Base-by-base conservation (phyloP, 805 yeast species). In the Ogataea salicorniae region DNA sequence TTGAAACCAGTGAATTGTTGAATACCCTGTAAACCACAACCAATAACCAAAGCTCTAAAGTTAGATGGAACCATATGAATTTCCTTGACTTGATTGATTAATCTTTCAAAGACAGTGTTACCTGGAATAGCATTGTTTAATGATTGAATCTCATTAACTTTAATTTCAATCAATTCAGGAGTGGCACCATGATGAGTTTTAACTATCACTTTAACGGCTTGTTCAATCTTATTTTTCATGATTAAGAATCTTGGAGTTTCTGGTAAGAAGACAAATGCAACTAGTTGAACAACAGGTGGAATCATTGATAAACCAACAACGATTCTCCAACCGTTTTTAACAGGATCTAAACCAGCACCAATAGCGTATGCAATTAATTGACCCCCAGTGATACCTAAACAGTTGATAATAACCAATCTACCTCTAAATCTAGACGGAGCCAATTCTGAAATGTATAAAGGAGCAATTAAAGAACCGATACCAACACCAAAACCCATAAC, bases 1-100 rank as follows among this genome's bases (percentile, higher is more conserved):
- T 77, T 77, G 64, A 77, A 77, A 5, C 83, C 83, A 17, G 80
- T 76, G 52, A 77, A 73, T 56, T 77, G 83, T 60, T 77, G 83
- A 49, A 73, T 70, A 22, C 79, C 81, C 55, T 77, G 82, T 47
- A 77, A 68, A 13, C 82, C 81, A 65, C 82, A 77, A 2, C 76
- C 81, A 48, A 77, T 69, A 18, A 76, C 63, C 45, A 77, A 68
- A 3, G 81, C 81, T 48, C 83, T 69, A 40, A 70, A 68, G 60
- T 77, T 77, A 5, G 79, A 75, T 16, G 70, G 69, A 16, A 59
- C 60, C 4, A 58, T 49, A 56, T 75, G 79, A 49, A 76, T 64
- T 26, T 73, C 59, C 50, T 64, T 69, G 48, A 75, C 60, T 4
- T 75, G 66, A 48, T 66, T 70, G 69, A 71, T 64, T 7, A 57